Evolutionary conservation across 768 basidiomycete genomes (phyloP), one percentile per base, ranked within the genome.

Genomic region (Sporobolomyces pararoseus): DNA sequence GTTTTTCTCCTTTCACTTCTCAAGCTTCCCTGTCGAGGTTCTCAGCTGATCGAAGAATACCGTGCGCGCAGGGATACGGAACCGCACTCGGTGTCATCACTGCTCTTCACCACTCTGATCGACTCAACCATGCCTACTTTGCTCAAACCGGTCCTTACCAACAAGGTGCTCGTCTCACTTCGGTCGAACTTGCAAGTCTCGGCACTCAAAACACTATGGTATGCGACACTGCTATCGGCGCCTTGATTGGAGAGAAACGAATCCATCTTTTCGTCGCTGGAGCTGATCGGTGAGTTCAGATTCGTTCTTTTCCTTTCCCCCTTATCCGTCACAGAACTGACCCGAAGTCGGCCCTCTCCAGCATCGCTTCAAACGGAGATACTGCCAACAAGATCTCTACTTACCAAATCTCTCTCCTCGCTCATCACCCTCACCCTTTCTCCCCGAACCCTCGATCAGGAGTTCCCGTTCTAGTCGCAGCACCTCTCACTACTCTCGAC

Each of bases 371-470:
- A 78, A 97, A 98, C 76, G 95, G 95, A 6, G 95, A 97, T 81
- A 97, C 95, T 2, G 95, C 95, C 21, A 98, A 98, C 83, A 98
- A 98, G 83, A 89, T 97, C 77, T 93, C 93, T 58, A 96, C 95
- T 0, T 98, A 95, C 82, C 95, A 98, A 76, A 92, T 94, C 23
- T 92, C 95, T 7, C 90, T 95, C 27, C 83, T 96, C 34, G 91
- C 93, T 4, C 87, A 88, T 44, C 59, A 71, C 50, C 73, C 73
- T 2, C 73, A 74, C 66, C 73, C 73, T 1, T 74, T 66, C 67
- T 73, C 73, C 4, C 66, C 75, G 21, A 79, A 80, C 63, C 85
- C 90, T 32, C 92, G 94, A 79, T 84, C 85, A 13, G 64, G 64
- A 37, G 89, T 95, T 32, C 90, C 91, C 3, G 94, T 97, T 79